A percentile compares a stretch with the other conserved stretches of the same genome.
These are phyloP conservation scores for Fonsecaea pugnacius DNA, from an alignment of 2,329 filamentous ascomycete species.

Conservation along the genomic window DNA sequence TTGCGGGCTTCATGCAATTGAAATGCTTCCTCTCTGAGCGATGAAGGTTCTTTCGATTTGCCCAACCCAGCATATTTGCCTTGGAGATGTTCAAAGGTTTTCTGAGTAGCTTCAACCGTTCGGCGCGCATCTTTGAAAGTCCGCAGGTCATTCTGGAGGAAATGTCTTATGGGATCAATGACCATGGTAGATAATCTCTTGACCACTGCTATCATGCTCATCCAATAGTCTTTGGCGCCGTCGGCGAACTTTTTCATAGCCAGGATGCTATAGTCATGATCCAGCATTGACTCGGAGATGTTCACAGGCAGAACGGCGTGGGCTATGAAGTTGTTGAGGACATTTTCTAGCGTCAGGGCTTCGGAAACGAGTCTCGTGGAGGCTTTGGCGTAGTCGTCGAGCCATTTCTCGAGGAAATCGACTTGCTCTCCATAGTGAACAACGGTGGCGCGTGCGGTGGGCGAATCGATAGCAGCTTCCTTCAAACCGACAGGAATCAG, in stretches of 20 bases:
- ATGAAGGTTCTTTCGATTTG: constrained; percentile 91
- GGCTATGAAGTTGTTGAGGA: constrained; percentile 75
- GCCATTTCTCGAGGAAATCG: constrained; percentile 89
- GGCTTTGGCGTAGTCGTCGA: constrained; percentile 71
- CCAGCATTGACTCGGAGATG: constrained; percentile 80
- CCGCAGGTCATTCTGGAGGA: constrained; percentile 77
- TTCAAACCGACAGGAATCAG: constrained; percentile 78
- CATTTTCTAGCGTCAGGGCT: constrained; percentile 75
- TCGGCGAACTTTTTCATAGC: constrained; percentile 85
- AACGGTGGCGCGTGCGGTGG: constrained; percentile 86
- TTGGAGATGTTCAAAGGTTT: constrained; percentile 79
- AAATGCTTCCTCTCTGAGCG: constrained; percentile 92
- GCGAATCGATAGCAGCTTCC: constrained; percentile 94
- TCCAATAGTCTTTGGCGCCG: constrained; percentile 86
- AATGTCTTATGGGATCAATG: constrained; percentile 78
- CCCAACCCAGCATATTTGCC: constrained; percentile 81
- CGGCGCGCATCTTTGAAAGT: constrained; percentile 84
- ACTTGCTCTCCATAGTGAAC: constrained; percentile 90
- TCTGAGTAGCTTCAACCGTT: constrained; percentile 77
- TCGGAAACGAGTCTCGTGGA: constrained; percentile 66
- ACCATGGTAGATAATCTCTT: constrained; percentile 77
- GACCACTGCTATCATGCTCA: constrained; percentile 71
- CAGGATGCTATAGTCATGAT: constrained; percentile 92
- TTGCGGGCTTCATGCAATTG: constrained; percentile 91
- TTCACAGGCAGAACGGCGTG: constrained; percentile 74